These are phyloP conservation scores for Trichophaea hybrida DNA, from an alignment of 2,329 filamentous ascomycete species.

Conservation along the genomic window DNA sequence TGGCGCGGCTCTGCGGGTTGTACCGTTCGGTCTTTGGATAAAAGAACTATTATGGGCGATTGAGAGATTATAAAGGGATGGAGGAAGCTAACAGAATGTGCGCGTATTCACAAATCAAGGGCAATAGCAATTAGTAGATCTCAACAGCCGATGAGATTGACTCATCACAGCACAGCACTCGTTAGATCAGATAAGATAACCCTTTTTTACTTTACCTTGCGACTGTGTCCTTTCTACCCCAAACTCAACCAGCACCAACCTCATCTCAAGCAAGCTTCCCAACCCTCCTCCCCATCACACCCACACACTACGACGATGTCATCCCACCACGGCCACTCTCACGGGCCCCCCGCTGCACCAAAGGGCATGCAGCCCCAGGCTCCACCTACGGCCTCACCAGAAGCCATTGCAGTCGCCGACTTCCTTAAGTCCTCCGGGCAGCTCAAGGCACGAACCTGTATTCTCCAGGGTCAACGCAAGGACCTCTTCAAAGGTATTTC, in stretches of 20 bases:
- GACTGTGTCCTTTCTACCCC: neutral
- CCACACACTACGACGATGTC: neutral
- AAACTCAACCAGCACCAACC: neutral
- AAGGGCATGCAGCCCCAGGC: neutral
- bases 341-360: neutral
- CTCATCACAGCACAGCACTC: neutral
- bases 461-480: constrained; percentile 89
- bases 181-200: constrained; percentile 2
- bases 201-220: neutral
- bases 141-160: neutral
- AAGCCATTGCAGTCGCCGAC: constrained; percentile 74
- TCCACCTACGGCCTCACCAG: constrained; percentile 58
- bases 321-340: neutral
- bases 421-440: constrained; percentile 65
- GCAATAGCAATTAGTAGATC: too few species aligned
- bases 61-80: too few species aligned
- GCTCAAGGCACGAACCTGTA: constrained; percentile 77
- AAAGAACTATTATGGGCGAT: too few species aligned
- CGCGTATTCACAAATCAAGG: too few species aligned
- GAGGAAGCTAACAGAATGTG: too few species aligned
- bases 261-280: neutral
- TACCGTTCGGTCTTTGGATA: neutral
- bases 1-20: neutral
- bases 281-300: neutral
- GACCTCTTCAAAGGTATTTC: constrained; percentile 82